Base-by-base conservation (phyloP, 176 grass and related monocot species). In the Alloteropsis semialata region DNA sequence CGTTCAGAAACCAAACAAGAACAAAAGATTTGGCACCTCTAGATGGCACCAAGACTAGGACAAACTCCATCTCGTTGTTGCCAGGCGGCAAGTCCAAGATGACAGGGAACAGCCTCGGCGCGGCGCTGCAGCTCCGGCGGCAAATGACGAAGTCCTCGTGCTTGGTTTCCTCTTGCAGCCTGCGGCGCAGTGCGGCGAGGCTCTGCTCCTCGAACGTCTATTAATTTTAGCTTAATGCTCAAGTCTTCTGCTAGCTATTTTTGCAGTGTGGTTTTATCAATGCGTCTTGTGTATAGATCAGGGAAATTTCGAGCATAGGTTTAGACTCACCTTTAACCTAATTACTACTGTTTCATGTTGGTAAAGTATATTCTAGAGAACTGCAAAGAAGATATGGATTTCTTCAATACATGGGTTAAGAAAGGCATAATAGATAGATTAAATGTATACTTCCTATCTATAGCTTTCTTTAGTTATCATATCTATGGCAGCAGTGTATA, bases 311-410 rank as follows among this genome's bases (percentile, higher is more conserved):
- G 1, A 61, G 51, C 25, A 21, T 60, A 69, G 50, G 19, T 83
- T 9, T 77, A 27, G 13, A 46, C 57, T 3, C 53, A 56, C 28
- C 12, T 29, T 70, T 69, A 54, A 89, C 77, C n/a, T 82, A 90
- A 64, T 65, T 76, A 48, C 5, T 49, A 8, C 15, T 82, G n/a
- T 39, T 72, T 74, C 27, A 86, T 92, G 80, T 85, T 95, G 96
- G 93, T 98, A 65, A 95, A 95, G 49, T 90, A 92, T 85, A 88
- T 98, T 87, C 86, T 98, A 25, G 93, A 95, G 65, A 91, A 98
- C 76, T 93, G 96, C 77, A 90, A 93, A 88, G 96, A 98, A 84
- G 96, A 98, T 79, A 98, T 98, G 92, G 91, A 93, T 79, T 98
- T 98, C 70, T 98, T 98, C 75, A 88, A 98, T 74, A 89, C 88